Conservation (phyloP, 495 filamentous ascomycete genomes). For the Zalerion maritima region DNA sequence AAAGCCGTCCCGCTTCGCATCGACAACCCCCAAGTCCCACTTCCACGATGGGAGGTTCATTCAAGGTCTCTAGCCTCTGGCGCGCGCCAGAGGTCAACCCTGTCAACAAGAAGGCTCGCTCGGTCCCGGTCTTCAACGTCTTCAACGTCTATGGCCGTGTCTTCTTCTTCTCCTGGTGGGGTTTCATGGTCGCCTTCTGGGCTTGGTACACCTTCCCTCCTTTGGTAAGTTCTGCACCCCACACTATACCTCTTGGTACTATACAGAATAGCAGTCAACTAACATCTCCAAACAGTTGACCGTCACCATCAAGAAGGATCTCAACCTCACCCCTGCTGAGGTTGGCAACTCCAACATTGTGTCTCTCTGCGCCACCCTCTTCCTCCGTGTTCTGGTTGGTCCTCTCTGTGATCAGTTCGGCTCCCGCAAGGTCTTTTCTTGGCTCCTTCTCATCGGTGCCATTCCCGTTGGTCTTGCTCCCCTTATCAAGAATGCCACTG, state of each 20-base stretch:
- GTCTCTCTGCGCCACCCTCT: constrained; percentile 65
- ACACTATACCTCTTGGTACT: neutral
- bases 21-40: neutral
- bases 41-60: constrained; percentile 25
- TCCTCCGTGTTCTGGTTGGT: constrained; percentile 71
- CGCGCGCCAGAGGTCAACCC: constrained; percentile 52
- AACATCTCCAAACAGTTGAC: constrained; percentile 38
- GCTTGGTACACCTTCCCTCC: constrained; percentile 85
- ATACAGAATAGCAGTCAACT: constrained; percentile 12
- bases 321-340: constrained; percentile 54
- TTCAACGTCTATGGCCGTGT: constrained; percentile 72
- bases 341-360: constrained; percentile 88
- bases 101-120: constrained; percentile 62
- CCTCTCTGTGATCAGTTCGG: constrained; percentile 77
- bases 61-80: constrained; percentile 39
- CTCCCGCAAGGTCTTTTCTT: constrained; percentile 67
- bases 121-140: constrained; percentile 70
- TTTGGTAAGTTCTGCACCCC: constrained; percentile 38
- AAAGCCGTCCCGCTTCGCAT: neutral
- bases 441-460: constrained; percentile 55
- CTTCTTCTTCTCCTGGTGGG: constrained; percentile 89
- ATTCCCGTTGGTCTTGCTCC: constrained; percentile 79
- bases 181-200: constrained; percentile 92
- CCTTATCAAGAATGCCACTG: constrained; percentile 49
- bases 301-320: constrained; percentile 62